Base-by-base conservation (phyloP, 2,329 filamentous ascomycete species). In the Pseudogymnoascus sp. region DNA sequence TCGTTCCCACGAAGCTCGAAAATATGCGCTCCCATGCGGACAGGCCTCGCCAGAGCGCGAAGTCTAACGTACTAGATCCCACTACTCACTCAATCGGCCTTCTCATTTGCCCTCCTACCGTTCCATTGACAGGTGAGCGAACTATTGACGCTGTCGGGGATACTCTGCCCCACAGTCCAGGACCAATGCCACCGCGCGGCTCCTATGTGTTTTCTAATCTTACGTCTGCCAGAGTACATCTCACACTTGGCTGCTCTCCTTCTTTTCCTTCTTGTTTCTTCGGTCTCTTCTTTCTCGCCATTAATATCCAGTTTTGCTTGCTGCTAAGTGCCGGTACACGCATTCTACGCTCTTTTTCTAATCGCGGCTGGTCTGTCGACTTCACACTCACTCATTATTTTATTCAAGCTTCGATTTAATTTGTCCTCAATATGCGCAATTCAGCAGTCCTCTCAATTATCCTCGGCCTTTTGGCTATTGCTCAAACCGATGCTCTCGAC, bases 361-460 rank as follows among this genome's bases (percentile, higher is more conserved):
- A 57, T 57, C 50, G 50, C 50, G 50, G 50, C 50, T 57, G 50
- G 50, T 57, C 50, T 57, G 28, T 57, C 50, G 50, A 57, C 50
- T 57, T 33, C 28, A 57, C 50, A 19, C 47, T 53, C 50, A 57
- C 28, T 57, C 28, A 33, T 33, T 57, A 11, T 33, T 57, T 57
- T 33, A 33, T 57, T 57, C 11, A 33, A 57, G 17, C 28, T 21
- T 9, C 28, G 19, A 57, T 5, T 33, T 57, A 57, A 57, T 57
- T 53, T n/a, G 3, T 31, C 26, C n/a, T 53, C 50, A 35, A 6
- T 19, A 57, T 57, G 50, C 50, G 50, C 50, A 57, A 57, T 57
- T 57, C 28, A 57, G 10, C 33, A 11, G 28, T 57, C 9, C 28
- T 57, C 10, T 57, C 50, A 17, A 33, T 57, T 21, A 13, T 57